phyloP scores from a whole-genome alignment of 176 grass and related monocot species.

The Ampelocalamus luodianensis region DNA sequence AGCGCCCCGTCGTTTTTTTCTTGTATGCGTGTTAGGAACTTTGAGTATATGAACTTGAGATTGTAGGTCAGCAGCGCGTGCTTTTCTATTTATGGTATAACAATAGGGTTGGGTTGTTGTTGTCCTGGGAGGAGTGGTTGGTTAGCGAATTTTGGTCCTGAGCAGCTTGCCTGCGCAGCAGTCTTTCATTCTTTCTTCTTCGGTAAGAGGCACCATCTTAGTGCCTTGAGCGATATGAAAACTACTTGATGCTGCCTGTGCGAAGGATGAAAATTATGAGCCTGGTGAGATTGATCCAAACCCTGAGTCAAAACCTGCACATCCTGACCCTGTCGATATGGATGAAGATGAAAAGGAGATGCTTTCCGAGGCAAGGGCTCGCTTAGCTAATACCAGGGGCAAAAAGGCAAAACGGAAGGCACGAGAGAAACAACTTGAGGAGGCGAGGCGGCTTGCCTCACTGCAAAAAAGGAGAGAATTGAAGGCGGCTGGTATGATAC shows the following conservation, averaged over 20 bases:
- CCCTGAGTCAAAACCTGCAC: slow-evolving; percentile 92
- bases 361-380: slow-evolving; percentile 89
- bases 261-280: slow-evolving; percentile 87
- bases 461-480: slow-evolving; percentile 90
- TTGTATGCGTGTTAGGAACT: no score
- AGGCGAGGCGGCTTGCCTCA: slow-evolving; percentile 87
- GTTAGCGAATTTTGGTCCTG: no score
- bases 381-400: slow-evolving; percentile 89
- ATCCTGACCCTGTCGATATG: slow-evolving; percentile 95
- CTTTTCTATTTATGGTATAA: no score
- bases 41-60: no score
- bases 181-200: no score
- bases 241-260: slow-evolving; percentile 86
- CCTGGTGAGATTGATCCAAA: slow-evolving; percentile 95
- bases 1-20: no score
- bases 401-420: slow-evolving; percentile 96
- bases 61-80: no score
- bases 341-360: slow-evolving; percentile 97
- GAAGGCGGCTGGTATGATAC: slow-evolving; percentile 83
- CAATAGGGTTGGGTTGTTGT: no score
- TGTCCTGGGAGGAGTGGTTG: no score
- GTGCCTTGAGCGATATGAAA: slow-evolving; percentile 93
- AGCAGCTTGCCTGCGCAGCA: no score
- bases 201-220: slow-evolving; percentile 66
- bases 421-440: slow-evolving; percentile 94